Evolutionary conservation across 805 yeast genomes (phyloP).

Genomic region (Ogataea pignaliae): DNA sequence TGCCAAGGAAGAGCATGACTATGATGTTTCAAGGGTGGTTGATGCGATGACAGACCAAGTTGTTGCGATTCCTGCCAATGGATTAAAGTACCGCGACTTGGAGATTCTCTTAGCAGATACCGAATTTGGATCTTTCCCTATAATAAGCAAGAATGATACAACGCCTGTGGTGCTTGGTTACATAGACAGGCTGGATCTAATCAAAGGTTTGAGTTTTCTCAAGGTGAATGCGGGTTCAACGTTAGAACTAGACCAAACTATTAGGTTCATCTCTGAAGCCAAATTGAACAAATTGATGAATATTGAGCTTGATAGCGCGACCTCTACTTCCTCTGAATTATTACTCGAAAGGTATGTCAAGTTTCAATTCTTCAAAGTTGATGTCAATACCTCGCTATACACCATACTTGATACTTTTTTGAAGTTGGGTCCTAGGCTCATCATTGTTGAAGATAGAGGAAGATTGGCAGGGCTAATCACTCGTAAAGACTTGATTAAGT

Average conservation of each 20-base stretch:
- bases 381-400: conserved; percentile 51
- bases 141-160: conserved; percentile 35
- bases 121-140: conserved; percentile 47
- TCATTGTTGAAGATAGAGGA: conserved; percentile 64
- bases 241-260: conserved; percentile 2
- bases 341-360: conserved; percentile 37
- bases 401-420: conserved; percentile 63
- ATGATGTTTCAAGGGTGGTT: conserved; percentile 41
- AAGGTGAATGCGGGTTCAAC: conserved; percentile 11
- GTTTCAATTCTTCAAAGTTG: conserved; percentile 58
- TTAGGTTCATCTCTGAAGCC: conserved; percentile 13
- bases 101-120: conserved; percentile 32
- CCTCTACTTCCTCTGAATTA: conserved; percentile 5
- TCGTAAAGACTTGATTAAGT: conserved; percentile 74
- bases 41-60: conserved; percentile 59
- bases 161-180: conserved; percentile 42
- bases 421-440: conserved; percentile 73
- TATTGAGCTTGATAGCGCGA: background rate
- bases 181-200: conserved; percentile 39
- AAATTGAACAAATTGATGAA: background rate
- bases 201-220: conserved; percentile 22
- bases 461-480: conserved; percentile 71
- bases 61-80: conserved; percentile 35
- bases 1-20: conserved; percentile 61
- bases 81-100: conserved; percentile 32